A percentile compares a stretch with the other conserved stretches of the same genome.
These are phyloP conservation scores for Xylariaceae sp. DNA, from an alignment of 2,329 filamentous ascomycete genomes.

Conservation along the genomic window DNA sequence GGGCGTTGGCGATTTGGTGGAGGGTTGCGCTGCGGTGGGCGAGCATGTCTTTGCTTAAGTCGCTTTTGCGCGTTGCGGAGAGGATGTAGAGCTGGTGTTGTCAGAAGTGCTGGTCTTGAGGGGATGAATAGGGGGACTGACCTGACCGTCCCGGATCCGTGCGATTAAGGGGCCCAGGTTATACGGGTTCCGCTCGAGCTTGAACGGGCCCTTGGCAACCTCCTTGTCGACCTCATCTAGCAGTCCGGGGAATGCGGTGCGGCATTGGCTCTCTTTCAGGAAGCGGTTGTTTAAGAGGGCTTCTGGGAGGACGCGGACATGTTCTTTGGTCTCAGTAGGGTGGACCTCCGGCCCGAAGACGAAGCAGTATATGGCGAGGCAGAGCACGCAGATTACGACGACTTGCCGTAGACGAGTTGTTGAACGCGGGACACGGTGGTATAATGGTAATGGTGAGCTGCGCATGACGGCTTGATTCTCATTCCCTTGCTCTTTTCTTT, in stretches of 20 bases:
- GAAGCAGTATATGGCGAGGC: conserved; percentile 30
- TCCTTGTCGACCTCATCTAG: conserved; percentile 42
- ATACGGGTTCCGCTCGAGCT: conserved; percentile 32
- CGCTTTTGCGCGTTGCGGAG: conserved; percentile 36
- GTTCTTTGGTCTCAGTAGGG: not conserved
- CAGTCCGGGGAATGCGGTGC: conserved; percentile 41
- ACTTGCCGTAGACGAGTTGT: conserved; percentile 28
- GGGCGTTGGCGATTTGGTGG: conserved; percentile 48
- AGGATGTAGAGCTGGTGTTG: conserved; percentile 40
- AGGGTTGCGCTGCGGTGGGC: conserved; percentile 47
- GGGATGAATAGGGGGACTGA: conserved; percentile 14
- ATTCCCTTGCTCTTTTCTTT: not conserved
- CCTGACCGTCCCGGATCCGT: conserved; percentile 40
- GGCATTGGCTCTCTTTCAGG: conserved; percentile 41
- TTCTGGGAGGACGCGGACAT: conserved; percentile 10
- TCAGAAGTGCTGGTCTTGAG: not conserved
- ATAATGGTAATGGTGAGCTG: conserved; percentile 5
- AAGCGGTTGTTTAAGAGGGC: conserved; percentile 33
- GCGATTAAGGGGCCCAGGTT: conserved; percentile 40
- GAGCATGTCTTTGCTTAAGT: conserved; percentile 42
- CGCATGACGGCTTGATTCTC: conserved; percentile 6
- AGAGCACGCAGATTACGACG: conserved; percentile 26
- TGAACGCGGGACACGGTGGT: conserved; percentile 14
- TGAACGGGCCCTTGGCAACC: conserved; percentile 41
- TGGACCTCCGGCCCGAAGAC: conserved; percentile 24